phyloP scores from a whole-genome alignment of 805 yeast species.

The Scheffersomyces coipomensis region DNA sequence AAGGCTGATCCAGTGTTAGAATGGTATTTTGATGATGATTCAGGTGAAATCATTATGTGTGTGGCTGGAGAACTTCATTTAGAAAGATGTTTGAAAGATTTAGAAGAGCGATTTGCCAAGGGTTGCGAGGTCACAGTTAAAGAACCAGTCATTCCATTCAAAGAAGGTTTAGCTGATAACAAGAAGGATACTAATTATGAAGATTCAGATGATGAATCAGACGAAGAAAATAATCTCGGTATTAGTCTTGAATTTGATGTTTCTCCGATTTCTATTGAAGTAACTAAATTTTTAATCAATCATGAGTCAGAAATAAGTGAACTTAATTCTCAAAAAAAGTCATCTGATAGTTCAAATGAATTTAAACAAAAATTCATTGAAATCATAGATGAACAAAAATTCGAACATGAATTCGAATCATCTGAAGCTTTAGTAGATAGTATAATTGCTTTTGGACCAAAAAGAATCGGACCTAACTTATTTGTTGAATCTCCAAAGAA shows the following conservation, averaged over 20 bases:
- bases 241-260: conserved; percentile 52
- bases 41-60: conserved; percentile 90
- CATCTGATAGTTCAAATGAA: conserved; percentile 1
- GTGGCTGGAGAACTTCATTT: conserved; percentile 97
- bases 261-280: conserved; percentile 55
- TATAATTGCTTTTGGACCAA: conserved; percentile 74
- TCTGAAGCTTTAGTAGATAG: conserved; percentile 21
- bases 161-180: conserved; percentile 76
- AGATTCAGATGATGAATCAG: conserved; percentile 14
- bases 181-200: conserved; percentile 29
- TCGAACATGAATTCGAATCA: conserved; percentile 12
- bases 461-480: conserved; percentile 71
- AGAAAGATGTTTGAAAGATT: conserved; percentile 90
- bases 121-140: conserved; percentile 83
- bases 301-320: conserved; percentile 44
- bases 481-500: conserved; percentile 52
- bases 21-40: conserved; percentile 72
- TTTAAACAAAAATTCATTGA: conserved; percentile 5
- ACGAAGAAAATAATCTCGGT: conserved; percentile 18
- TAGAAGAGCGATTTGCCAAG: conserved; percentile 82
- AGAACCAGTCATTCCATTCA: conserved; percentile 90
- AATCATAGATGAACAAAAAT: conserved; percentile 6
- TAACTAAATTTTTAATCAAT: conserved; percentile 47
- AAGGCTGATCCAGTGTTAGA: conserved; percentile 95
- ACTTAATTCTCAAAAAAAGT: conserved; percentile 17